Base-by-base conservation (phyloP, 139 green algal species). In the Chlorokybus atmophyticus region DNA sequence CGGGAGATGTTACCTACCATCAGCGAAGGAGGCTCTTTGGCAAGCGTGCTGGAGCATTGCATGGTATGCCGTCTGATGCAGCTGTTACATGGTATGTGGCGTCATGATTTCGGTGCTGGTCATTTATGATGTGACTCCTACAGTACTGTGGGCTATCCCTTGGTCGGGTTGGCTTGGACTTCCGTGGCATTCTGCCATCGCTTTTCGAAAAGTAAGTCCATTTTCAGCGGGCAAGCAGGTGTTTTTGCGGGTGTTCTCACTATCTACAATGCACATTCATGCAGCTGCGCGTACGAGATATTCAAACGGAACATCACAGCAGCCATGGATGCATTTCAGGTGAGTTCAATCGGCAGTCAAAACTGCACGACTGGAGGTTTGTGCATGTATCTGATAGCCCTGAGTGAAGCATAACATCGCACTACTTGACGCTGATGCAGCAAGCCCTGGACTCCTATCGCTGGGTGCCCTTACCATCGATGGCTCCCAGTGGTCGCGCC, bases 81-180 rank as follows among this genome's bases (percentile, higher is more conserved):
- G n/a, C n/a, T n/a, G n/a, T 44, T 17, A 44, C 17, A 44, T 14
- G 14, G 38, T 14, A 44, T 44, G 38, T 44, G 38, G 38, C 17
- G 14, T 17, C 38, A 17, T 44, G 38, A 17, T n/a, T n/a, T 44
- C 14, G 38, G 38, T 23, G 38, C 17, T 44, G 38, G 38, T 44
- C 14, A 23, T 44, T 44, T 44, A 14, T 44, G 14, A 44, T 44
- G 38, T 1, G 14, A 40, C 28, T 51, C 27, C 32, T 51, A 47
- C 62, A 70, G 62, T 95, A 99, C 76, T 94, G 84, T 62, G 88
- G 88, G 23, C 80, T 80, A 49, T 86, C 75, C 26, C 78, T 99
- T 24, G 80, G 74, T 3, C 73, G 92, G 1, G 91, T 96, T 19
- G 92, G 92, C 1, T 62, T 95, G 41, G 92, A 99, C 77, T 94